These are phyloP conservation scores for Fusarium gaditjirri DNA, from an alignment of 2,329 filamentous ascomycete genomes.

Conservation along the genomic window DNA sequence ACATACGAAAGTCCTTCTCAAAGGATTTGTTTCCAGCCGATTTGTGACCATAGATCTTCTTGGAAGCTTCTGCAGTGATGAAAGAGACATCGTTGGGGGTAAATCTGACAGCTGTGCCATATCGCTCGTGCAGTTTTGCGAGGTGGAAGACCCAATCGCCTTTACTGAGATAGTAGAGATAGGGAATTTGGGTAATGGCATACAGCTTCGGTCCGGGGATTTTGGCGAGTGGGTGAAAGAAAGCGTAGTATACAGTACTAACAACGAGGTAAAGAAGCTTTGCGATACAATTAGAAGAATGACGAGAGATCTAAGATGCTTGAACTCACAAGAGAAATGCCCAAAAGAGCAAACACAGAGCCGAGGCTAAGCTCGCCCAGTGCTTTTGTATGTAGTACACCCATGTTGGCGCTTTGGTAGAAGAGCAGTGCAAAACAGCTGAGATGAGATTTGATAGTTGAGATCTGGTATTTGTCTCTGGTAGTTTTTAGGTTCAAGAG, in stretches of 20 bases:
- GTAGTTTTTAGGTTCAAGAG: fast-evolving
- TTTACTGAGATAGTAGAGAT: neutral
- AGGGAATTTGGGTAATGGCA: neutral
- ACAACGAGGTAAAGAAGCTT: neutral
- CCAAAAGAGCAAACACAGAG: neutral
- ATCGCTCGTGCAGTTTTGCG: neutral
- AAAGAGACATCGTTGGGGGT: neutral
- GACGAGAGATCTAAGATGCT: neutral
- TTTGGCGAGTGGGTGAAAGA: conserved; percentile 12
- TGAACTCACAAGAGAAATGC: neutral
- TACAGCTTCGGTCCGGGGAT: conserved; percentile 4
- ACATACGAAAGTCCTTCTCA: neutral
- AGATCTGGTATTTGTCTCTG: neutral
- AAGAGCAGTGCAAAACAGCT: neutral
- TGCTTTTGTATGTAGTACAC: neutral
- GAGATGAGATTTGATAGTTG: neutral
- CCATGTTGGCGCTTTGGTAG: neutral
- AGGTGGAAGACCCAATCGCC: neutral
- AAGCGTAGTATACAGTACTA: neutral
- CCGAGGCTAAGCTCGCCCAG: neutral
- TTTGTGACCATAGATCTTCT: conserved; percentile 6
- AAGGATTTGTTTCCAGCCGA: neutral
- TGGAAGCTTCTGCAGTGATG: conserved; percentile 2
- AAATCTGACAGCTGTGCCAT: conserved; percentile 3
- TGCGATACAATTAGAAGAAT: neutral